Evolutionary conservation across 805 yeast species (phyloP).

Genomic region (Barnettozyma sp.): DNA sequence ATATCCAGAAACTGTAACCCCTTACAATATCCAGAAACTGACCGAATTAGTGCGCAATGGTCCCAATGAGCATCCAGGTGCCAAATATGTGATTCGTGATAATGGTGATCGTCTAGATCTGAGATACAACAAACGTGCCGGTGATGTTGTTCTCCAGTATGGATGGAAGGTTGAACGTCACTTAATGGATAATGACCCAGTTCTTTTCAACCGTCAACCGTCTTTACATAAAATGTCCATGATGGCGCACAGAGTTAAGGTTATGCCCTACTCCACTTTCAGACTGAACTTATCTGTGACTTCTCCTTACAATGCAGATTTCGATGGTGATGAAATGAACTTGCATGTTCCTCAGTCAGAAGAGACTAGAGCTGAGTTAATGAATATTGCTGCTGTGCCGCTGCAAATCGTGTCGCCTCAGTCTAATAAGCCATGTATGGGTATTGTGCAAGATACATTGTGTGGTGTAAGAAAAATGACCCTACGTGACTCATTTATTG

Average conservation of each 20-base stretch:
- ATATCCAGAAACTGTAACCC: conserved; percentile 97
- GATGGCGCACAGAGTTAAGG: conserved; percentile 99
- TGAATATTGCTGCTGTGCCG: conserved; percentile 95
- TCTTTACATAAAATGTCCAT: conserved; percentile 98
- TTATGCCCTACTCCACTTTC: conserved; percentile 98
- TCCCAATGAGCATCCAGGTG: conserved; percentile 99
- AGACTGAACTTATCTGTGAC: conserved; percentile 95
- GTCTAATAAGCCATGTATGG: conserved; percentile 99
- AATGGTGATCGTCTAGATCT: conserved; percentile 98
- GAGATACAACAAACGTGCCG: conserved; percentile 95
- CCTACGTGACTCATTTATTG: conserved; percentile 79
- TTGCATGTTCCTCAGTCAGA: conserved; percentile 88
- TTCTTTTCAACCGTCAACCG: conserved; percentile 97
- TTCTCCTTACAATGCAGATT: conserved; percentile 99
- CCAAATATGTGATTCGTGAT: conserved; percentile 95
- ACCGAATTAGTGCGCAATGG: conserved; percentile 95
- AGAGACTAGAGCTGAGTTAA: conserved; percentile 93
- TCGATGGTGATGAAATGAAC: conserved; percentile 99
- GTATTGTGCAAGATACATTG: conserved; percentile 97
- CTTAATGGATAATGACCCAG: conserved; percentile 95
- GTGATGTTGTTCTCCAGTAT: conserved; percentile 94
- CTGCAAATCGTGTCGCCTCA: conserved; percentile 97
- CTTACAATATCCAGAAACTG: conserved; percentile 88
- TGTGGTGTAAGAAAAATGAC: conserved; percentile 98
- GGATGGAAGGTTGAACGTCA: conserved; percentile 99